phyloP scores from a whole-genome alignment of 2,329 filamentous ascomycete species.

The Grosmannia penicillata region DNA sequence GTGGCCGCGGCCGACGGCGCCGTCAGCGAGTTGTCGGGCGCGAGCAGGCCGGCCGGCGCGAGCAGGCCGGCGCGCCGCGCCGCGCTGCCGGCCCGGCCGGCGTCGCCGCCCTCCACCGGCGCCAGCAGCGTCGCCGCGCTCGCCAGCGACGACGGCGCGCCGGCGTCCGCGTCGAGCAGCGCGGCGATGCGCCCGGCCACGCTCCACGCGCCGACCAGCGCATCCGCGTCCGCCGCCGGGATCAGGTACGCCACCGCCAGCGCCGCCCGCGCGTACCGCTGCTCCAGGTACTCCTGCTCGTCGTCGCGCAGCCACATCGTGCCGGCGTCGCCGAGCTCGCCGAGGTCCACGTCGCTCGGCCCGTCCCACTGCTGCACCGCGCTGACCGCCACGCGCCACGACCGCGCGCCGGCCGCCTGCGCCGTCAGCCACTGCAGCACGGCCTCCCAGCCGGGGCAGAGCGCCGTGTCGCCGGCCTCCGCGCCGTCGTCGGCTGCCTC shows the following conservation, averaged over 20 bases:
- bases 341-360: conserved; percentile 54
- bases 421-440: conserved; percentile 52
- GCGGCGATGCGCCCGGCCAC: conserved; percentile 44
- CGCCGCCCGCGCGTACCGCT: conserved; percentile 51
- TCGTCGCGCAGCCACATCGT: conserved; percentile 44
- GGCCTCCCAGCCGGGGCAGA: conserved; percentile 52
- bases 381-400: conserved; percentile 47
- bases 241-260: conserved; percentile 55
- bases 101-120: conserved; percentile 15
- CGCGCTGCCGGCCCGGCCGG: conserved; percentile 24
- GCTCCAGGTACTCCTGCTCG: conserved; percentile 42
- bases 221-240: conserved; percentile 41
- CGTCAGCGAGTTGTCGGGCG: conserved; percentile 49
- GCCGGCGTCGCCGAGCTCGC: conserved; percentile 42
- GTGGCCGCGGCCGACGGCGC: conserved; percentile 39
- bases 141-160: conserved; percentile 18
- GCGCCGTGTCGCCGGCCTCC: conserved; percentile 13
- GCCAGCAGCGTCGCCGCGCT: conserved; percentile 30
- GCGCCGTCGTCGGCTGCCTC: conserved; percentile 10
- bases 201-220: conserved; percentile 43
- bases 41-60: conserved; percentile 27
- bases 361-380: conserved; percentile 61
- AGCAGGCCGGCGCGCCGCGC: too few relatives aligned
- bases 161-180: conserved; percentile 43
- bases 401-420: conserved; percentile 35